A percentile compares a stretch with the other conserved stretches of the same genome.
Conservation (phyloP, 257 asterid species). For the Leptodermis oblonga region DNA sequence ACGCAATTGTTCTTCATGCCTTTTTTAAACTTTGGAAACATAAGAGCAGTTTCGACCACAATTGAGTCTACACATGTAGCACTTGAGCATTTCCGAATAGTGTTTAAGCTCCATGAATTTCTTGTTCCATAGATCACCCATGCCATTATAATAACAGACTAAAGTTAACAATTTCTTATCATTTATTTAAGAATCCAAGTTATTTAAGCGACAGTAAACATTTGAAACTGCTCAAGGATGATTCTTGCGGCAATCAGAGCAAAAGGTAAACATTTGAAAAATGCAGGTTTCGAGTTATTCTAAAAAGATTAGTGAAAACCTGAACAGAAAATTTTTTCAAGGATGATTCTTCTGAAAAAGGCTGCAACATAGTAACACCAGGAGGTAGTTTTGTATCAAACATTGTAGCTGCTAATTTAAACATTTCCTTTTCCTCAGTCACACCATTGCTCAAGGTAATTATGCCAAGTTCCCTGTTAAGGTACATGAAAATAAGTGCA, state of each 20-base stretch:
- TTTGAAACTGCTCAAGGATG: too few species aligned
- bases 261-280: background rate
- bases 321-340: slow-evolving; percentile 74
- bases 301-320: slow-evolving; percentile 39
- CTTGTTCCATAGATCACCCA: too few species aligned
- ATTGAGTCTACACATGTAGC: background rate
- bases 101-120: background rate
- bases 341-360: slow-evolving; percentile 87
- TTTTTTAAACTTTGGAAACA: background rate
- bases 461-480: slow-evolving; percentile 84
- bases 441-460: slow-evolving; percentile 59
- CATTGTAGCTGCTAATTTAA: slow-evolving; percentile 80
- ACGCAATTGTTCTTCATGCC: background rate
- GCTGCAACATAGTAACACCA: slow-evolving; percentile 86
- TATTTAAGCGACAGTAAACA: background rate
- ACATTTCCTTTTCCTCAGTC: slow-evolving; percentile 71
- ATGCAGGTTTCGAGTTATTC: background rate
- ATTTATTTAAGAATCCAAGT: background rate
- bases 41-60: background rate
- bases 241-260: background rate
- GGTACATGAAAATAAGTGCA: background rate
- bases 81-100: background rate
- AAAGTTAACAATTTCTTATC: background rate
- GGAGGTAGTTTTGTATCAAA: slow-evolving; percentile 96
- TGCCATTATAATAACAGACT: background rate